Percentiles rank a stretch among this genome's conserved stretches.
Conservation (phyloP, 2,329 filamentous ascomycete species). For the Pseudopyricularia javanii region DNA sequence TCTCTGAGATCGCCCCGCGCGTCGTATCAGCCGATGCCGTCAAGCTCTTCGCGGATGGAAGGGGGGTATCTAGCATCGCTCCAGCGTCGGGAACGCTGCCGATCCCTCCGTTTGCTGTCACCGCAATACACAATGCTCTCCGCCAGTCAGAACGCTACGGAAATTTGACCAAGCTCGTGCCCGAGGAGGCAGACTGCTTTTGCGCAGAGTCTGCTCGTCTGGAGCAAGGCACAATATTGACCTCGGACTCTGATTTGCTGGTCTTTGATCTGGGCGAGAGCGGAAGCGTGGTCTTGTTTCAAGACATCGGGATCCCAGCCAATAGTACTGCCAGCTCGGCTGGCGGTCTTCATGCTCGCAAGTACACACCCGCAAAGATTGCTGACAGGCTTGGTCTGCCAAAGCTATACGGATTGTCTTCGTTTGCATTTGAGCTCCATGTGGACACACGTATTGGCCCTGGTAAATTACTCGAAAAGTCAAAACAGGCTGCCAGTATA, state of each 20-base stretch:
- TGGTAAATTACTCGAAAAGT: slow-evolving; percentile 11
- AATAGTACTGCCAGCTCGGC: background rate
- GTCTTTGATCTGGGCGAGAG: slow-evolving; percentile 54
- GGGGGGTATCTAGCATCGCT: background rate
- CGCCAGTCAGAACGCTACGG: slow-evolving; percentile 26
- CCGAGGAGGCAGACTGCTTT: slow-evolving; percentile 75
- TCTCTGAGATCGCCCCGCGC: slow-evolving; percentile 14
- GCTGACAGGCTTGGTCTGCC: slow-evolving; percentile 13
- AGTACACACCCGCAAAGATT: slow-evolving; percentile 11
- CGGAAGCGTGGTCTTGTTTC: slow-evolving; percentile 56
- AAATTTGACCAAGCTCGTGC: slow-evolving; percentile 44
- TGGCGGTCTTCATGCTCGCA: slow-evolving; percentile 6
- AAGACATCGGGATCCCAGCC: slow-evolving; percentile 37
- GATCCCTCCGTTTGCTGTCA: slow-evolving; percentile 58
- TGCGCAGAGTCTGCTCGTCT: slow-evolving; percentile 56
- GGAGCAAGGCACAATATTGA: slow-evolving; percentile 49
- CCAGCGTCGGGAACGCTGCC: slow-evolving; percentile 12
- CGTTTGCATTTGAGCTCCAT: slow-evolving; percentile 19
- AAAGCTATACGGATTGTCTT: slow-evolving; percentile 9
- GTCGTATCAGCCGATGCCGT: slow-evolving; percentile 7
- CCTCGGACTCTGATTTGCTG: slow-evolving; percentile 79
- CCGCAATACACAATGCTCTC: slow-evolving; percentile 63
- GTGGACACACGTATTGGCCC: slow-evolving; percentile 12
- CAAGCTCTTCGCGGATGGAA: slow-evolving; percentile 1
- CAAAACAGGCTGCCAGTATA: slow-evolving; percentile 8